phyloP scores from a whole-genome alignment of 139 green algal genomes.

The Edaphochlamys debaryana region DNA sequence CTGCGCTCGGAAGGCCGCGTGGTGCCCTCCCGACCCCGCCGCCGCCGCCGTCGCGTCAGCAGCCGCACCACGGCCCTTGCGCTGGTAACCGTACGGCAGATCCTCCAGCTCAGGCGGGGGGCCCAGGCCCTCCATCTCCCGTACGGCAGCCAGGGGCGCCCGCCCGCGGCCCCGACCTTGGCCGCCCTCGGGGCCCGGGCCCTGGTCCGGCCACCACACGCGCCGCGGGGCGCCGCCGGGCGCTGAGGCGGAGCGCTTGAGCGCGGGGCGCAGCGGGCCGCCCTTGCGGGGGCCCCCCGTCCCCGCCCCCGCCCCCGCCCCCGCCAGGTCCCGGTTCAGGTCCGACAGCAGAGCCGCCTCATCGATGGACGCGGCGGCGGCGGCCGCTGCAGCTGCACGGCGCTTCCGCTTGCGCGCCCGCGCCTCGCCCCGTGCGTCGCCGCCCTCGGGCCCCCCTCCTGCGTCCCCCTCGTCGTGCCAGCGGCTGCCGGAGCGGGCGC shows the following conservation, averaged over 20 bases:
- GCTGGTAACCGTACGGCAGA: constrained; percentile 40
- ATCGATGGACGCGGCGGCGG: background rate
- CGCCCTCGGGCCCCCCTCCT: background rate
- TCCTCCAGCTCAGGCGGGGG: constrained; percentile 28
- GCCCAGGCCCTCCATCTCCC: constrained; percentile 26
- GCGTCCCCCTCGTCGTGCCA: background rate
- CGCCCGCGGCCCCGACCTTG: background rate
- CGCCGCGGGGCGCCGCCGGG: background rate
- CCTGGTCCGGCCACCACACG: constrained; percentile 48
- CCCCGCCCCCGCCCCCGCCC: background rate
- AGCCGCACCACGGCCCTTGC: background rate
- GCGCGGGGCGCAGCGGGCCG: background rate
- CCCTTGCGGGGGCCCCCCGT: background rate
- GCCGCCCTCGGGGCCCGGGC: background rate
- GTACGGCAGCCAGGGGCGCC: background rate
- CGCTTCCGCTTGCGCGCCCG: too few relatives aligned
- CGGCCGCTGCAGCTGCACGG: too few relatives aligned
- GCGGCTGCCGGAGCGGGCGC: background rate
- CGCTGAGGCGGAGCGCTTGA: background rate
- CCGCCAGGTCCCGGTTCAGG: background rate
- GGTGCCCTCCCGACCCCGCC: background rate
- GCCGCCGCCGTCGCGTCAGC: background rate
- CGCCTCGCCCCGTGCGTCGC: background rate
- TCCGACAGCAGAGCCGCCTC: background rate
- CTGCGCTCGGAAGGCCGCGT: background rate